These are phyloP conservation scores for Graphilbum ipis-grandicollis DNA, from an alignment of 2,329 filamentous ascomycete genomes.

Conservation along the genomic window DNA sequence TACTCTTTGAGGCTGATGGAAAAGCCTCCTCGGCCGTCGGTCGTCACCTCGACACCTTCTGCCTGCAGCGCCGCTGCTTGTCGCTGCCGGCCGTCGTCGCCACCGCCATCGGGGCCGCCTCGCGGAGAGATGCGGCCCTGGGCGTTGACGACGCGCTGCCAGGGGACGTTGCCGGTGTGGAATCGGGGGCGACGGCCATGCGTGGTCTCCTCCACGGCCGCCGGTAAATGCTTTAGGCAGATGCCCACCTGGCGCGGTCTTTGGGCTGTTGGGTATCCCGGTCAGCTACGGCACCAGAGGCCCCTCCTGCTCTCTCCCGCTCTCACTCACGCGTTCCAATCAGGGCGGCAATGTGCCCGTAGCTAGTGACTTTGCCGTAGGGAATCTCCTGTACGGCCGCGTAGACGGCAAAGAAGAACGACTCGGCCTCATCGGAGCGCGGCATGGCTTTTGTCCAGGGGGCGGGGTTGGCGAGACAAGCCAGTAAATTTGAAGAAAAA, in stretches of 20 bases:
- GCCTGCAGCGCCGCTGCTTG: conserved; percentile 31
- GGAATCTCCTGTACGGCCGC: conserved; percentile 74
- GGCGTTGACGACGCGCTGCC: conserved; percentile 84
- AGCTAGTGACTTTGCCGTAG: conserved; percentile 65
- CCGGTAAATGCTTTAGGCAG: conserved; percentile 66
- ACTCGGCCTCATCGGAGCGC: conserved; percentile 54
- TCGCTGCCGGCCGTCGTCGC: conserved; percentile 13
- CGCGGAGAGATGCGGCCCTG: conserved; percentile 75
- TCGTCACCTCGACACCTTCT: conserved; percentile 34
- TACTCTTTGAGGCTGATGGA: conserved; percentile 31
- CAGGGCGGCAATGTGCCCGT: conserved; percentile 62
- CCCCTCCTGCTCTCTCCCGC: too few relatives aligned
- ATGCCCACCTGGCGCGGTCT: conserved; percentile 73
- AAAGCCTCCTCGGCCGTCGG: conserved; percentile 31
- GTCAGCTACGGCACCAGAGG: too few relatives aligned
- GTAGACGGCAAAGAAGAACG: conserved; percentile 68
- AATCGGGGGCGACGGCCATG: conserved; percentile 38
- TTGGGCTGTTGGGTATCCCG: too few relatives aligned
- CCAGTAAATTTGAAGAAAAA: too few relatives aligned
- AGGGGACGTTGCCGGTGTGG: conserved; percentile 68
- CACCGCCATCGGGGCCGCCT: conserved; percentile 3
- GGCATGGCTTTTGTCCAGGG: conserved; percentile 33
- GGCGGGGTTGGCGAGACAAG: too few relatives aligned
- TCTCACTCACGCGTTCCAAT: conserved; percentile 55
- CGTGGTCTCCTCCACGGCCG: neutral